Evolutionary conservation across 768 basidiomycete genomes (phyloP).

Genomic region (Tephrocybe sp.): DNA sequence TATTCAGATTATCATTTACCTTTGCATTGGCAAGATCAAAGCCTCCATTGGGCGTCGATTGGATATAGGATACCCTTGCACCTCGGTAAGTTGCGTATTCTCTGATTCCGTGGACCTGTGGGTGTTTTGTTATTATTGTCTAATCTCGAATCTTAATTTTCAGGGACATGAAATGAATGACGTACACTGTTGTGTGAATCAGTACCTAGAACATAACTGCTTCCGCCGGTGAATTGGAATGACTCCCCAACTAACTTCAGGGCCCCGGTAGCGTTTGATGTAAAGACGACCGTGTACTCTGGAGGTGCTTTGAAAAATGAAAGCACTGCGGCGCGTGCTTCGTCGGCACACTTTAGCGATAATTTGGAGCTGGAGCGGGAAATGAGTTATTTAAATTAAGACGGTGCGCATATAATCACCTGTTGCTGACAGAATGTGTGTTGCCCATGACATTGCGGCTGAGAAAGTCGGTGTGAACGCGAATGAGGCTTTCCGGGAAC

Average conservation of each 20-base stretch:
- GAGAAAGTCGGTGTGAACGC: conserved; percentile 69
- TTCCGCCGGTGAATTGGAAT: conserved; percentile 64
- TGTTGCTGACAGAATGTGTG: conserved; percentile 82
- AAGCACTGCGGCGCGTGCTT: conserved; percentile 72
- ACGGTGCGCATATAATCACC: conserved; percentile 49
- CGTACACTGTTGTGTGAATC: conserved; percentile 83
- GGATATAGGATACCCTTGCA: conserved; percentile 62
- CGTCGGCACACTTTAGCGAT: conserved; percentile 62
- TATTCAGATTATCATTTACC: conserved; percentile 35
- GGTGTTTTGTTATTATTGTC: background rate
- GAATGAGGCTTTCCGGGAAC: conserved; percentile 77
- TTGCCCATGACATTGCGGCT: conserved; percentile 71
- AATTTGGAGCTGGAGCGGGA: conserved; percentile 59
- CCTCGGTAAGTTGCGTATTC: conserved; percentile 55
- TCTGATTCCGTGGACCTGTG: background rate
- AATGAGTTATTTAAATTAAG: conserved; percentile 8
- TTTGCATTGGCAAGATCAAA: conserved; percentile 58
- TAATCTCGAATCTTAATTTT: conserved; percentile 6
- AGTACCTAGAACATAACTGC: conserved; percentile 63
- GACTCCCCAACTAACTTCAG: conserved; percentile 83
- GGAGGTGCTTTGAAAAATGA: conserved; percentile 75
- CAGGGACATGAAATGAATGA: conserved; percentile 7
- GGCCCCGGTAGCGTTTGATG: conserved; percentile 76
- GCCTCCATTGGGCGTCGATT: conserved; percentile 63
- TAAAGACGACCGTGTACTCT: conserved; percentile 82